phyloP scores from a whole-genome alignment of 1,284 basidiomycete species.

The Ganoderma multipileum region DNA sequence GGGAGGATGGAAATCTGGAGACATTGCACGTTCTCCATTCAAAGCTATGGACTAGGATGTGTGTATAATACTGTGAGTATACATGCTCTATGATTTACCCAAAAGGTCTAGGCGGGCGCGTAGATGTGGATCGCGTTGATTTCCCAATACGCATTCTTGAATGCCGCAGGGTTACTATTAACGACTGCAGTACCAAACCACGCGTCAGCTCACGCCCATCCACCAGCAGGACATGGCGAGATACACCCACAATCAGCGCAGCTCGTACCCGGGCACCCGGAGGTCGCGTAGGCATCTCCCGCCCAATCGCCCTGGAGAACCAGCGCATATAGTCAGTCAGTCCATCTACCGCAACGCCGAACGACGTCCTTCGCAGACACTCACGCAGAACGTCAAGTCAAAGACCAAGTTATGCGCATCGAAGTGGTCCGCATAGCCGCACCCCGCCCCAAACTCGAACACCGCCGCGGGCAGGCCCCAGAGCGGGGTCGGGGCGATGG shows the following conservation, averaged over 20 bases:
- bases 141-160: slow-evolving; percentile 68
- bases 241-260: slow-evolving; percentile 51
- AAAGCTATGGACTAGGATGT: neutral
- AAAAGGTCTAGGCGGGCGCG: slow-evolving; percentile 32
- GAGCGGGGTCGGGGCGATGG: slow-evolving; percentile 40
- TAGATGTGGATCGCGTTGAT: slow-evolving; percentile 66
- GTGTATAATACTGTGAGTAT: neutral
- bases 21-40: neutral
- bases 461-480: slow-evolving; percentile 57
- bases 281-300: slow-evolving; percentile 42
- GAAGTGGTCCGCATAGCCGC: slow-evolving; percentile 53
- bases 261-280: slow-evolving; percentile 41
- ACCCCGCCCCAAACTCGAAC: slow-evolving; percentile 52
- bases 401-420: slow-evolving; percentile 58
- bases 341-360: neutral
- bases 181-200: slow-evolving; percentile 50
- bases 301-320: slow-evolving; percentile 58
- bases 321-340: slow-evolving; percentile 2
- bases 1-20: too few species aligned
- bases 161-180: slow-evolving; percentile 57
- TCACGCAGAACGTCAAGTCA: slow-evolving; percentile 60
- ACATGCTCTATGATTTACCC: neutral
- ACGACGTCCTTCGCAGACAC: slow-evolving; percentile 25
- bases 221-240: neutral
- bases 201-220: neutral